A percentile compares a stretch with the other conserved stretches of the same genome.
These are phyloP conservation scores for Fusarium chlamydosporum DNA, from an alignment of 2,329 filamentous ascomycete genomes.

Conservation along the genomic window DNA sequence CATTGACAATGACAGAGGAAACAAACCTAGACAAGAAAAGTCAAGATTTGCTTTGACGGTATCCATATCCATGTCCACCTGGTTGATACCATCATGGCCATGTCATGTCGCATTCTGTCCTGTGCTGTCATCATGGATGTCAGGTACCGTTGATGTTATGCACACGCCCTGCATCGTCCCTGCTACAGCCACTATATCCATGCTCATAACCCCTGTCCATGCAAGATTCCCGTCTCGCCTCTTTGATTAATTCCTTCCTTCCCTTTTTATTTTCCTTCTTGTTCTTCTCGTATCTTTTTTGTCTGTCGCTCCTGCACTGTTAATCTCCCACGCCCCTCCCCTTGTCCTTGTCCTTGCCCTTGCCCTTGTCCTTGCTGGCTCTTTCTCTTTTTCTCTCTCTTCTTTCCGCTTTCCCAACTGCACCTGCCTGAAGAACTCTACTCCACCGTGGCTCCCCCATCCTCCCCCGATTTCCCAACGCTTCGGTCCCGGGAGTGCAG, in stretches of 20 bases:
- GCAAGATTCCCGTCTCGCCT: conserved; percentile 44
- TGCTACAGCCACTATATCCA: neutral
- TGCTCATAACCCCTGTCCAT: conserved; percentile 37
- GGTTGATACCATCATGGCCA: conserved; percentile 23
- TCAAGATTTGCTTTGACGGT: conserved; percentile 21
- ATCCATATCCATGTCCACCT: conserved; percentile 16
- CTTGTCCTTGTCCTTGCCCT: neutral
- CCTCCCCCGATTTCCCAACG: conserved; percentile 42
- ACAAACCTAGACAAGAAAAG: conserved; percentile 28
- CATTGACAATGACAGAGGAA: conserved; percentile 10
- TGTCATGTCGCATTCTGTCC: conserved; percentile 5
- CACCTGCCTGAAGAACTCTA: conserved; percentile 14
- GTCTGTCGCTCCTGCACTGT: conserved; percentile 8
- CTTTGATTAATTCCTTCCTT: conserved; percentile 23
- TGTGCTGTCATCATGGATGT: conserved; percentile 5
- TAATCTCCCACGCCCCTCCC: conserved; percentile 7
- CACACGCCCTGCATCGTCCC: conserved; percentile 19
- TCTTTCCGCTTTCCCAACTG: conserved; percentile 16
- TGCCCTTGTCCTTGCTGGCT: neutral
- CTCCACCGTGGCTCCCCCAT: conserved; percentile 33
- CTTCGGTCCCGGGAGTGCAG: conserved; percentile 48
- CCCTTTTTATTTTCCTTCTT: conserved; percentile 20
- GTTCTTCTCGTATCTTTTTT: conserved; percentile 8
- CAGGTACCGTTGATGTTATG: conserved; percentile 3
- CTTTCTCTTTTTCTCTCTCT: neutral